phyloP scores from a whole-genome alignment of 805 yeast genomes.

The Pichia kluyveri region DNA sequence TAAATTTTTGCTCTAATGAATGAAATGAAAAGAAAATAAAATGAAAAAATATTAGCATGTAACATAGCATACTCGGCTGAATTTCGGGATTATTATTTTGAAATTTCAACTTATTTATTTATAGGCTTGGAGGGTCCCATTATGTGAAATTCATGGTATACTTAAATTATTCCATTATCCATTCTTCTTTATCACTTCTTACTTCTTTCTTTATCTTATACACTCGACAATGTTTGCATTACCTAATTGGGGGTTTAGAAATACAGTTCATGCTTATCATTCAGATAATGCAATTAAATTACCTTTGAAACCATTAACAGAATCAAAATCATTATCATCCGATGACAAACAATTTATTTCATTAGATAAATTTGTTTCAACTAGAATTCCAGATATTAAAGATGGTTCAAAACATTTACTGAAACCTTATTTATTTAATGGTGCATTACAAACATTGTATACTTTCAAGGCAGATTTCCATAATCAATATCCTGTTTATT shows the following conservation, averaged over 20 bases:
- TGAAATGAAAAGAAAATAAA: no score
- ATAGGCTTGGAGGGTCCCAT: no score
- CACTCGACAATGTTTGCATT: slow-evolving; percentile 1
- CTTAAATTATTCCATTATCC: no score
- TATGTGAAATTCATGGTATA: no score
- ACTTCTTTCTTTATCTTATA: no score
- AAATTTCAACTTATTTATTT: no score
- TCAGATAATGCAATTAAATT: slow-evolving; percentile 18
- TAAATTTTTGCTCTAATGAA: no score
- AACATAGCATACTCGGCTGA: no score
- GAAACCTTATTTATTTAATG: slow-evolving; percentile 39
- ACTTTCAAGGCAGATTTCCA: slow-evolving; percentile 36
- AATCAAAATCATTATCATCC: neutral
- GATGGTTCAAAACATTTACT: slow-evolving; percentile 31
- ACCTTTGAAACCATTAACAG: slow-evolving; percentile 12
- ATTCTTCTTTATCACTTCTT: no score
- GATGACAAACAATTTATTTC: slow-evolving; percentile 15
- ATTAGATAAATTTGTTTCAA: slow-evolving; percentile 27
- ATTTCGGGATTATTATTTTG: no score
- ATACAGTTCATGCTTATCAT: slow-evolving; percentile 21
- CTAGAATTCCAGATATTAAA: slow-evolving; percentile 32
- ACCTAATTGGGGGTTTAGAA: slow-evolving; percentile 27
- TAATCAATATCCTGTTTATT: slow-evolving; percentile 32
- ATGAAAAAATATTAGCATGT: no score
- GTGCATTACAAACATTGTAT: slow-evolving; percentile 43